These are phyloP conservation scores for Gonapodya sp. DNA, from an alignment of 192 early-diverging fungal genomes.

Conservation along the genomic window DNA sequence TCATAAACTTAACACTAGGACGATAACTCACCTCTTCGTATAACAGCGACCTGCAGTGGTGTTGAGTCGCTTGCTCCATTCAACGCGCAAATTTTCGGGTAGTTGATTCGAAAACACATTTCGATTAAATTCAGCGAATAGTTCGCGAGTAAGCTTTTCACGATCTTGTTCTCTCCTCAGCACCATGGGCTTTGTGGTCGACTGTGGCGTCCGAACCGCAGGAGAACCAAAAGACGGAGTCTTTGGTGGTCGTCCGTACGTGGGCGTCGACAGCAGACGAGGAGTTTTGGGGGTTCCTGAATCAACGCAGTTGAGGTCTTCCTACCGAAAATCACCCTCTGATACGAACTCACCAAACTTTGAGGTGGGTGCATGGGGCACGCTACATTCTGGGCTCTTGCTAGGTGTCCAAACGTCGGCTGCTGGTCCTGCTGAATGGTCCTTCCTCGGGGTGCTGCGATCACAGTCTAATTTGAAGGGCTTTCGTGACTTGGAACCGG, in stretches of 20 bases:
- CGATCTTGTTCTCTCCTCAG: neutral
- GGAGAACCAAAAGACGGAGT: neutral
- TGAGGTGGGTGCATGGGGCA: neutral
- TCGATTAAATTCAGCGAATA: constrained; percentile 1
- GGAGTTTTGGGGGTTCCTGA: neutral
- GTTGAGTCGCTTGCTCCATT: constrained; percentile 8
- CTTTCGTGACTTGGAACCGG: neutral
- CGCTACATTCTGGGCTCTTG: constrained; percentile 1
- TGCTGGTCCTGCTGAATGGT: neutral
- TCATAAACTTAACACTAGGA: neutral
- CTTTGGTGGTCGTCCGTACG: neutral
- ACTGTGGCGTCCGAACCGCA: neutral
- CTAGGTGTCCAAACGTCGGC: constrained; percentile 1
- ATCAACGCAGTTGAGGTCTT: neutral
- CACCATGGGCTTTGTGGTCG: neutral
- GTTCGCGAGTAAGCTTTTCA: neutral
- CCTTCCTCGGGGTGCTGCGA: neutral
- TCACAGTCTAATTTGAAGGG: neutral
- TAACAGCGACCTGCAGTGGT: constrained; percentile 5
- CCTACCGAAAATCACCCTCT: neutral
- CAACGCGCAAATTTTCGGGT: neutral
- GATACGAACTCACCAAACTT: neutral
- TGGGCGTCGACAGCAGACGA: neutral
- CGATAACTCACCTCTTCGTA: neutral
- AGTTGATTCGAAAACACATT: neutral